phyloP scores from a whole-genome alignment of 1,139 yeast genomes.

The Hemisphaericaspora lyxosophila region DNA sequence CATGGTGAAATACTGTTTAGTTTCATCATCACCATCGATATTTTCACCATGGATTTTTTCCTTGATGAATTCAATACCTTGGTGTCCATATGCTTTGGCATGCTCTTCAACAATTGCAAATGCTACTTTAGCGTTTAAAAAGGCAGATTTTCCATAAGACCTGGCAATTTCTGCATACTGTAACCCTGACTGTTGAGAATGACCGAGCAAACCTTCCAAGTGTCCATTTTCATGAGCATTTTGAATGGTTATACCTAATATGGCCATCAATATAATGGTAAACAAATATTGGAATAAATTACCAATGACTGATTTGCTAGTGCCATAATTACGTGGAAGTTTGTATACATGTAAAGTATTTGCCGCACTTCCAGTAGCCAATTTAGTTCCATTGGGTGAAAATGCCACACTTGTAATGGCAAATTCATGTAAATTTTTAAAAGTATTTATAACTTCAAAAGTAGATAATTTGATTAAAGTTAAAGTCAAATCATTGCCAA shows the following conservation, averaged over 20 bases:
- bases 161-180: conserved; percentile 21
- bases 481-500: conserved; percentile 75
- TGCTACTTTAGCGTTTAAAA: conserved; percentile 24
- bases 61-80: conserved; percentile 36
- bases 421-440: conserved; percentile 68
- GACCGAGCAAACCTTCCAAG: conserved; percentile 23
- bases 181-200: conserved; percentile 20
- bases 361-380: conserved; percentile 83
- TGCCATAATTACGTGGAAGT: conserved; percentile 54
- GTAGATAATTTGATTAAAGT: conserved; percentile 52
- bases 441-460: conserved; percentile 49
- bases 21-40: conserved; percentile 26
- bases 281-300: conserved; percentile 39
- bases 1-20: conserved; percentile 27
- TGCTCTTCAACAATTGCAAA: conserved; percentile 29
- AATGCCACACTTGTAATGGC: conserved; percentile 77
- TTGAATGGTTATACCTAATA: conserved; percentile 49
- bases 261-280: conserved; percentile 45
- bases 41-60: conserved; percentile 41
- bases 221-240: conserved; percentile 38
- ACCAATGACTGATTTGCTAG: conserved; percentile 45
- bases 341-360: conserved; percentile 65
- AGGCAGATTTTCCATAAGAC: conserved; percentile 21
- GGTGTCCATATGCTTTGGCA: conserved; percentile 15
- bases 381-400: conserved; percentile 63